Evolutionary conservation across 2,329 filamentous ascomycete species (phyloP).

Genomic region (Reticulascus tulasneorum): DNA sequence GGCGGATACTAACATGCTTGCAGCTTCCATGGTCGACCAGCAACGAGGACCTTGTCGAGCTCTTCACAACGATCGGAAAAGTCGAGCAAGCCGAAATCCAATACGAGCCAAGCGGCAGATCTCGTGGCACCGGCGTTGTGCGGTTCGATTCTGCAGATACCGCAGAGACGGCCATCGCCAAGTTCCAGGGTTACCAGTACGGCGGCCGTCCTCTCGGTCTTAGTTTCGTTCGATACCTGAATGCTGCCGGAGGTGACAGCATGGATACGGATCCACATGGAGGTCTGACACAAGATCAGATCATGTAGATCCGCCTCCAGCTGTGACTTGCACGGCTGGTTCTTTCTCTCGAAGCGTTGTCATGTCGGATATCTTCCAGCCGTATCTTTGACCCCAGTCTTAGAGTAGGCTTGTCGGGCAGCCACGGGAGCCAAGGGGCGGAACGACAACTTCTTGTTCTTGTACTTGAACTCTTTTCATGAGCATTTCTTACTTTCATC

Average conservation of each 20-base stretch:
- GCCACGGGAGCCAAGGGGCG: no score
- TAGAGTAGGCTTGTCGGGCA: not conserved
- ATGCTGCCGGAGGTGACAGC: slow-evolving; percentile 59
- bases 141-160: slow-evolving; percentile 81
- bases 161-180: slow-evolving; percentile 89
- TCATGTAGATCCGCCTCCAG: no score
- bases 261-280: slow-evolving; percentile 80
- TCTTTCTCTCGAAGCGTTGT: slow-evolving; percentile 1
- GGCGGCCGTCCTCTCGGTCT: slow-evolving; percentile 90
- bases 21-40: slow-evolving; percentile 98
- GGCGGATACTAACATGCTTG: slow-evolving; percentile 16
- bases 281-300: slow-evolving; percentile 92
- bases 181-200: slow-evolving; percentile 97
- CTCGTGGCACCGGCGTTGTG: slow-evolving; percentile 93
- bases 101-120: slow-evolving; percentile 94
- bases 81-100: slow-evolving; percentile 99
- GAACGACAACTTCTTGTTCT: no score
- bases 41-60: slow-evolving; percentile 93
- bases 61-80: slow-evolving; percentile 97
- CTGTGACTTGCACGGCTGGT: not conserved
- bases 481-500: no score
- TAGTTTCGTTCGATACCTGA: slow-evolving; percentile 90
- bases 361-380: no score
- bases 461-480: no score
- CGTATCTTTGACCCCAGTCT: no score